Percentiles rank a stretch among this genome's conserved stretches.
phyloP scores from a whole-genome alignment of 768 basidiomycete genomes.

The Glaciozyma antarctica region DNA sequence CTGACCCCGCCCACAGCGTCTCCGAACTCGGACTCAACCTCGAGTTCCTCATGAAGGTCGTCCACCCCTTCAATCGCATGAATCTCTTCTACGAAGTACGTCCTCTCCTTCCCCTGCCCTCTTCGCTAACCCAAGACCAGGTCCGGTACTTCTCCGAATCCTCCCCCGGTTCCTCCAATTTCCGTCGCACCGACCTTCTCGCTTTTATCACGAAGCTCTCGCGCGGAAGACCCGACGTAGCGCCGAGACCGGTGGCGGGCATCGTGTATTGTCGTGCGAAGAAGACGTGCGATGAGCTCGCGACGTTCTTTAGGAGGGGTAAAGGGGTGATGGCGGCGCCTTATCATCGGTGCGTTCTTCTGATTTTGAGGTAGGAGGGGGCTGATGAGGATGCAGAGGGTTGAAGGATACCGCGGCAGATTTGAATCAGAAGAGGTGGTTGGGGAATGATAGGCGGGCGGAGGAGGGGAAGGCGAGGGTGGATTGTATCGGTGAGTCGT shows the following conservation, averaged over 20 bases:
- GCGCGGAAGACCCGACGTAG: background rate
- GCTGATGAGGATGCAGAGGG: background rate
- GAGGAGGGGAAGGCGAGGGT: constrained; percentile 50
- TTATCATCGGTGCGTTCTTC: constrained; percentile 8
- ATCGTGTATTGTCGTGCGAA: constrained; percentile 50
- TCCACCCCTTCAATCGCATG: constrained; percentile 69
- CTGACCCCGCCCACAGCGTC: background rate
- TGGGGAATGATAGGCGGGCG: constrained; percentile 37
- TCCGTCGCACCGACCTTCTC: constrained; percentile 45
- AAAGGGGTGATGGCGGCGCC: constrained; percentile 39
- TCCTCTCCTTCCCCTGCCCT: background rate
- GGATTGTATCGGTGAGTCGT: constrained; percentile 1
- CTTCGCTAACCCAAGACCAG: background rate
- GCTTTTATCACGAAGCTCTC: constrained; percentile 40
- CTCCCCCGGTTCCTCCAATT: constrained; percentile 47
- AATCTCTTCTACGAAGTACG: constrained; percentile 73
- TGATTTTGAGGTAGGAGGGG: background rate
- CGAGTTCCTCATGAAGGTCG: background rate
- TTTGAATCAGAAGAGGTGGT: constrained; percentile 51
- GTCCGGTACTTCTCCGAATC: constrained; percentile 5
- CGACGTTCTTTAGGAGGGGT: constrained; percentile 52
- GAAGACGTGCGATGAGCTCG: constrained; percentile 58
- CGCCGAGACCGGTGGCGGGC: background rate
- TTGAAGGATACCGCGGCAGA: constrained; percentile 46
- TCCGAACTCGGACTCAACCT: background rate